Percentiles rank a stretch among this genome's conserved stretches.
phyloP scores from a whole-genome alignment of 2,329 filamentous ascomycete genomes.

The Penicillium brasilianum region DNA sequence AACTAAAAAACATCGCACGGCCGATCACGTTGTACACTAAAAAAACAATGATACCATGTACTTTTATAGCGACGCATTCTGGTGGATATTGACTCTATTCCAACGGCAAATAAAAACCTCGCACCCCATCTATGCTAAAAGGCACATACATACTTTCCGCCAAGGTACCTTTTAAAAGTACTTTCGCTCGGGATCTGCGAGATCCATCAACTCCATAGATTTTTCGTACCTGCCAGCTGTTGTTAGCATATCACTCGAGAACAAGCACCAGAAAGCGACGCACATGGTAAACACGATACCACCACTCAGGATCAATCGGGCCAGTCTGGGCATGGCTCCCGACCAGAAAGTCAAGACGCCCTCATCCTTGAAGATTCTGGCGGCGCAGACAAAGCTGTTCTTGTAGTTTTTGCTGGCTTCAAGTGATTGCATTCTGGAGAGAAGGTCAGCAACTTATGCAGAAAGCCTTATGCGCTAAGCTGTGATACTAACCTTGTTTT shows the following conservation, averaged over 20 bases:
- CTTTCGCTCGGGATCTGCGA: constrained; percentile 77
- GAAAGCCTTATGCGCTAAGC: too few species aligned
- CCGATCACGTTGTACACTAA: constrained; percentile 18
- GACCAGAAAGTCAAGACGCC: constrained; percentile 92
- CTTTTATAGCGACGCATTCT: constrained; percentile 17
- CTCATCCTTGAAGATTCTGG: constrained; percentile 84
- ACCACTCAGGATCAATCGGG: constrained; percentile 83
- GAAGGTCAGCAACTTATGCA: not conserved
- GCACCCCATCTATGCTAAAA: not conserved
- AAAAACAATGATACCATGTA: constrained; percentile 27
- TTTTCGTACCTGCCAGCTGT: constrained; percentile 73
- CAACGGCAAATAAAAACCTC: not conserved
- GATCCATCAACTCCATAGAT: constrained; percentile 84
- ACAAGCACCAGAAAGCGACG: constrained; percentile 35
- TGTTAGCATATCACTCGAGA: constrained; percentile 17
- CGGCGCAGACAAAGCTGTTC: constrained; percentile 83
- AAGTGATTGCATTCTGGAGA: constrained; percentile 84
- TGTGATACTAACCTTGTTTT: constrained; percentile 69
- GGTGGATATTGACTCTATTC: constrained; percentile 14
- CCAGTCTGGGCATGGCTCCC: constrained; percentile 84
- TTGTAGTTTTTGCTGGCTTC: constrained; percentile 81
- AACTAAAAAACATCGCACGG: not conserved
- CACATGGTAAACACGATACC: constrained; percentile 97
- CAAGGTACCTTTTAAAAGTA: constrained; percentile 66
- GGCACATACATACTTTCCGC: not conserved